These are phyloP conservation scores for Phytophthora citrophthora DNA, from an alignment of 352 stramenopile genomes.

Conservation along the genomic window DNA sequence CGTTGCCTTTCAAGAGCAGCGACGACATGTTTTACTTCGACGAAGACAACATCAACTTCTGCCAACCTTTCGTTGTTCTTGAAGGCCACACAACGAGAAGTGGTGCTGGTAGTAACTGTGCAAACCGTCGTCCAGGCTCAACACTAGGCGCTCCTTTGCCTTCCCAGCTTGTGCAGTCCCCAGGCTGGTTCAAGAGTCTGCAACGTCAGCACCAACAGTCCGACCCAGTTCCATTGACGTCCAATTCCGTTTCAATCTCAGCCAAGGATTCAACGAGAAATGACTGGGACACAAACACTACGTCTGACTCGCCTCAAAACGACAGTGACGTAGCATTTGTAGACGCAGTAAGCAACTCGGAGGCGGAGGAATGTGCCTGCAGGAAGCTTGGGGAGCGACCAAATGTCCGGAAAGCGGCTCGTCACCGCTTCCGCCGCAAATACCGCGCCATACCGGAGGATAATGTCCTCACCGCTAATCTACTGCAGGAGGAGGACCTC, in stretches of 20 bases:
- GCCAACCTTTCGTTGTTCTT: slow-evolving; percentile 44
- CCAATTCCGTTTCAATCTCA: slow-evolving; percentile 17
- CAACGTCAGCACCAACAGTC: slow-evolving; percentile 32
- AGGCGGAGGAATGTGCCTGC: slow-evolving; percentile 36
- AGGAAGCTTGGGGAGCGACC: slow-evolving; percentile 40
- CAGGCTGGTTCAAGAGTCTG: slow-evolving; percentile 39
- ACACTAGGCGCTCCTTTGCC: slow-evolving; percentile 32
- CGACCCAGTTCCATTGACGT: slow-evolving; percentile 14
- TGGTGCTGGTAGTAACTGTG: slow-evolving; percentile 6
- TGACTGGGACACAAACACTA: slow-evolving; percentile 23
- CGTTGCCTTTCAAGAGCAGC: slow-evolving; percentile 43
- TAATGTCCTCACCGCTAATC: slow-evolving; percentile 38
- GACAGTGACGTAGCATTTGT: slow-evolving; percentile 29
- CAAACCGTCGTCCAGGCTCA: slow-evolving; percentile 22
- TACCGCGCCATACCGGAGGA: slow-evolving; percentile 46
- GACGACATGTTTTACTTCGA: slow-evolving; percentile 60
- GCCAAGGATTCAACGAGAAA: slow-evolving; percentile 2
- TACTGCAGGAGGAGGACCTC: slow-evolving; percentile 39
- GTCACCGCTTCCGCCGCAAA: slow-evolving; percentile 39
- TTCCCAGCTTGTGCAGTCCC: slow-evolving; percentile 41
- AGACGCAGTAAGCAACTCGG: slow-evolving; percentile 25
- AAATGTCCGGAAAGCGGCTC: slow-evolving; percentile 27
- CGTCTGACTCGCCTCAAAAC: slow-evolving; percentile 17
- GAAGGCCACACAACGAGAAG: slow-evolving; percentile 30
- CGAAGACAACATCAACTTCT: slow-evolving; percentile 42